Percentiles rank a stretch among this genome's conserved stretches.
Conservation (phyloP, 208 protist species). For the Trypanosoma melophagium region DNA sequence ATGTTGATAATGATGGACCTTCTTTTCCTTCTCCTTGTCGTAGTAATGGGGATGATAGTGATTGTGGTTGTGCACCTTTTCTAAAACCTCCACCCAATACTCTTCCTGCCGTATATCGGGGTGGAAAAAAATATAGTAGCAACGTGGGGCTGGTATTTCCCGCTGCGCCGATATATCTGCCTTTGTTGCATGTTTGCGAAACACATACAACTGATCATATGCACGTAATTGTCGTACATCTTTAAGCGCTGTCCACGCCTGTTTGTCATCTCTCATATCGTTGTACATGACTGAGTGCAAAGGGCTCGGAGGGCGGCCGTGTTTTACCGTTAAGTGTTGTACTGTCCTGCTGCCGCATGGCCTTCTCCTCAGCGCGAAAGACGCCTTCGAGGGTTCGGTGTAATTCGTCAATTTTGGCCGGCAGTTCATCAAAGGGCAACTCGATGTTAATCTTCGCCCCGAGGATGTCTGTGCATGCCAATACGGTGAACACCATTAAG, state of each 20-base stretch:
- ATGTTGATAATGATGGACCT: too few relatives aligned
- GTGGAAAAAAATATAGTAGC: slow-evolving; percentile 42
- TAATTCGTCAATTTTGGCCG: slow-evolving; percentile 50
- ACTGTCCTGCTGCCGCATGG: slow-evolving; percentile 47
- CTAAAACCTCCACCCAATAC: background rate
- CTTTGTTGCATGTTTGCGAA: slow-evolving; percentile 73
- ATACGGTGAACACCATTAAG: slow-evolving; percentile 49
- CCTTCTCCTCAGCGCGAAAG: slow-evolving; percentile 67
- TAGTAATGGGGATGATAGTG: too few relatives aligned
- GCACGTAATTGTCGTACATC: slow-evolving; percentile 40
- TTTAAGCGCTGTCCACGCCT: slow-evolving; percentile 55
- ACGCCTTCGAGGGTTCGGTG: slow-evolving; percentile 48
- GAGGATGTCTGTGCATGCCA: slow-evolving; percentile 74
- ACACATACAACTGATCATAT: slow-evolving; percentile 84
- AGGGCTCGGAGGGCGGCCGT: slow-evolving; percentile 65
- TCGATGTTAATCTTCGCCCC: slow-evolving; percentile 78
- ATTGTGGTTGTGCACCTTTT: too few relatives aligned
- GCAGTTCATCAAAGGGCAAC: slow-evolving; percentile 59
- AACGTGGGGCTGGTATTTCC: slow-evolving; percentile 65
- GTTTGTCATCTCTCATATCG: slow-evolving; percentile 72
- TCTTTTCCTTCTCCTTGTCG: too few relatives aligned
- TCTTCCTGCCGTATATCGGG: slow-evolving; percentile 14
- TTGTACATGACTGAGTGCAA: slow-evolving; percentile 67
- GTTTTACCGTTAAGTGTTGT: background rate
- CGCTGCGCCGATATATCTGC: slow-evolving; percentile 72